These are phyloP conservation scores for Nitzschia sp. DNA, from an alignment of 108 stramenopile genomes.

Conservation along the genomic window DNA sequence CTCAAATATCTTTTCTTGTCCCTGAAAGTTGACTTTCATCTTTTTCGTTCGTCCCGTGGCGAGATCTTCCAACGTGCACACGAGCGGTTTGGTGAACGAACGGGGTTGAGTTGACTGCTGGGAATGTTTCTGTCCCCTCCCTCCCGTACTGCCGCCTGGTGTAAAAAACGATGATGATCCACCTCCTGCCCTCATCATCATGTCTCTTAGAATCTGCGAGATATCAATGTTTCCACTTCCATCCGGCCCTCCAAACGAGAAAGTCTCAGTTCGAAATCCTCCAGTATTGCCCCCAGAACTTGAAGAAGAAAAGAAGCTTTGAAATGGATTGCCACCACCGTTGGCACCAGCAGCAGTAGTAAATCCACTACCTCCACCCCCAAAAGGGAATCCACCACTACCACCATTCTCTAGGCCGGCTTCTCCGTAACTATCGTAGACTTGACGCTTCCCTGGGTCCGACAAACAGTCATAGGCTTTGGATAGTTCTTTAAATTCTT, in stretches of 20 bases:
- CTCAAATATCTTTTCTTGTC: slow-evolving; percentile 48
- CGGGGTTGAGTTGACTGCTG: not conserved
- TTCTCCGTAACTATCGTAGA: slow-evolving; percentile 95
- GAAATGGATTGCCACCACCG: slow-evolving; percentile 5
- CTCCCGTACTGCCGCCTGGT: slow-evolving; percentile 6
- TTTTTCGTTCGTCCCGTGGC: slow-evolving; percentile 72
- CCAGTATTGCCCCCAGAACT: not conserved
- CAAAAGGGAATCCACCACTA: not conserved
- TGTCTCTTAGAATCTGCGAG: slow-evolving; percentile 27
- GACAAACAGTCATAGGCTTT: slow-evolving; percentile 93
- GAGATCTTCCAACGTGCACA: slow-evolving; percentile 69
- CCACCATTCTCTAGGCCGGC: slow-evolving; percentile 39
- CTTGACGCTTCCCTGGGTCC: slow-evolving; percentile 87
- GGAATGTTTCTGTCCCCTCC: not conserved
- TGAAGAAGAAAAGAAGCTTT: not conserved
- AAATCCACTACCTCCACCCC: not conserved
- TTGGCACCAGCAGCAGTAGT: not conserved
- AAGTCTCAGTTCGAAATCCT: slow-evolving; percentile 12
- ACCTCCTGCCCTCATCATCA: slow-evolving; percentile 33
- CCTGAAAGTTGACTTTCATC: slow-evolving; percentile 50
- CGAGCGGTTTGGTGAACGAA: slow-evolving; percentile 37
- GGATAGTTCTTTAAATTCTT: slow-evolving; percentile 90
- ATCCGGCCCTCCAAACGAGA: not conserved
- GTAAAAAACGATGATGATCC: not conserved
- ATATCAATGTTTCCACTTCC: slow-evolving; percentile 25